Base-by-base conservation (phyloP, 371 early-diverging fungal genomes). In the Sanchytrium tribonematis region DNA sequence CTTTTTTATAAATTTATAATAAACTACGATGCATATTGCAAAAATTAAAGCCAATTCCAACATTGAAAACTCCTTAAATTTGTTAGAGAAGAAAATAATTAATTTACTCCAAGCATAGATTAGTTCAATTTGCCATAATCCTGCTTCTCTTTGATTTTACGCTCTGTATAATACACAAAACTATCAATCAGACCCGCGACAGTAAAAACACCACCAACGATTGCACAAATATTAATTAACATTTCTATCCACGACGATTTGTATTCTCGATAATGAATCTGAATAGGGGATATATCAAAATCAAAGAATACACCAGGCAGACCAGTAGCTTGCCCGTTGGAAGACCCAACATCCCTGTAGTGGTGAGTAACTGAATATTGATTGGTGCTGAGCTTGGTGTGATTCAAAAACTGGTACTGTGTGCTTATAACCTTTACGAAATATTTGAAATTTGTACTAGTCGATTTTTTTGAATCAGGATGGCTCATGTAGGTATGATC, bases 201-300 rank as follows among this genome's bases (percentile, higher is more conserved):
- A 12, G 97, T 93, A 73, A 87, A 90, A 28, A 97, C 84, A 65
- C 95, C 95, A 66, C 97, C 95, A 0, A 94, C 81, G 69, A 97
- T 91, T 5, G 93, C 93, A 72, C 91, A 91, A 1, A 91, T 82
- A 31, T 86, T 85, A 5, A 94, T 91, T 32, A 97, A 71, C 73
- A 97, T 90, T 69, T 86, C 85, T 16, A 85, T 75, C 69, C 94
- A 86, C 22, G 94, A 88, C 71, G 85, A 82, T 68, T 83, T 81
- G 68, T 82, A 80, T 78, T 97, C 90, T 1, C 79, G 81, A 73
- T 91, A 89, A 31, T 84, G 86, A 69, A 97, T 88, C 31, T 87
- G 78, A 93, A 97, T 92, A 0, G 97, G 95, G 17, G 95, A 94
- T 68, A 97, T 97, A 31, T 97, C 95, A 79, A 84, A 88, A 74